A percentile compares a stretch with the other conserved stretches of the same genome.
These are phyloP conservation scores for Aspergillus aculeatinus DNA, from an alignment of 2,329 filamentous ascomycete species.

Conservation along the genomic window DNA sequence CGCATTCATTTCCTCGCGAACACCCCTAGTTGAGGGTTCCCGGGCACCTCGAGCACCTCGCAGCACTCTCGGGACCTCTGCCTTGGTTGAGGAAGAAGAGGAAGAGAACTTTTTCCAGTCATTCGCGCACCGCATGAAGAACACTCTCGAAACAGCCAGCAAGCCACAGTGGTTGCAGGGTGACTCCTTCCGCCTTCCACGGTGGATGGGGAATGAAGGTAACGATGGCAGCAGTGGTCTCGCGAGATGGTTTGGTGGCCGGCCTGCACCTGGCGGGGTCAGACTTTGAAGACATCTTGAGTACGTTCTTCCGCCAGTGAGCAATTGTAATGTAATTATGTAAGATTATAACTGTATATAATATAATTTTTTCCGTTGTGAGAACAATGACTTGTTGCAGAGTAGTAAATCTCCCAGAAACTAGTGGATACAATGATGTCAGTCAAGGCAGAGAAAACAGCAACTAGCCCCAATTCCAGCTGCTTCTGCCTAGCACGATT, in stretches of 20 bases:
- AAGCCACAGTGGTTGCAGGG: conserved; percentile 80
- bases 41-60: conserved; percentile 29
- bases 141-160: conserved; percentile 83
- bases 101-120: conserved; percentile 82
- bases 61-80: conserved; percentile 35
- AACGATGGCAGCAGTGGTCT: conserved; percentile 32
- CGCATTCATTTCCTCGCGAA: conserved; percentile 34
- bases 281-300: conserved; percentile 30
- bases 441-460: neutral
- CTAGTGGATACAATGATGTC: neutral
- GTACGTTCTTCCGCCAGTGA: neutral
- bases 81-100: conserved; percentile 58
- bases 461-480: neutral
- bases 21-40: conserved; percentile 31
- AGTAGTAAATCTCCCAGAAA: neutral
- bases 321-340: neutral
- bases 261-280: conserved; percentile 40
- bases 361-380: neutral
- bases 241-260: conserved; percentile 42
- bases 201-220: conserved; percentile 71
- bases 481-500: neutral
- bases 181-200: conserved; percentile 71
- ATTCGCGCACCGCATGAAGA: conserved; percentile 81
- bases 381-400: neutral
- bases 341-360: neutral